Evolutionary conservation across 352 stramenopile genomes (phyloP), one percentile per base, ranked within the genome.

Genomic region (Aphanomyces astaci): DNA sequence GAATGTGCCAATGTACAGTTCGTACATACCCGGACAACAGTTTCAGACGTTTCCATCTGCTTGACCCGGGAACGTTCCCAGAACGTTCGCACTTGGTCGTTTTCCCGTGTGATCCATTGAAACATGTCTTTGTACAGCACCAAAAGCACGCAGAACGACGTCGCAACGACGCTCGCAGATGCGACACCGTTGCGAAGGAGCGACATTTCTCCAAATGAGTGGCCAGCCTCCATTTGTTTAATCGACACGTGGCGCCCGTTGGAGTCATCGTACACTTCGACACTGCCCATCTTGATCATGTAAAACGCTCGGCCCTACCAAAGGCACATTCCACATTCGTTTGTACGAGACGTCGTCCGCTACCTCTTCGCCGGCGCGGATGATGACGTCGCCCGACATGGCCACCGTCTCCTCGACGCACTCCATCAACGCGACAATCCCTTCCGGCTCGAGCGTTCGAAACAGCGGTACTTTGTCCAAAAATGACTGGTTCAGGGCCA

Each of bases 261-360:
- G 4, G 45, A 22, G 13, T 59, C 25, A n/a, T 33, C 19, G n/a
- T 33, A 59, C 27, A 59, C 27, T 36, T 59, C 51, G 30, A 59
- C 51, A 4, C 17, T 59, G 51, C 51, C 51, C 25, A 59, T 32
- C 30, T 59, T 59, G 51, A 59, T 59, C 51, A 59, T 59, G 51
- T 59, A 59, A 13, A 59, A 40, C 51, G 51, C 51, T 1, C 51
- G 51, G 0, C 51, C 51, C 30, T 59, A 59, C 4, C 19, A 15
- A 43, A 7, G 36, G n/a, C n/a, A n/a, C 19, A 22, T 10, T 55
- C 17, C 9, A 2, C 28, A 17, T 33, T 19, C 4, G 22, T 4
- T 11, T 33, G 15, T 15, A 5, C 30, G 22, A 19, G 11, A 59
- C 13, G 1, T 10, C 30, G n/a, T 15, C 10, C 9, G 17, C 7